Evolutionary conservation across 805 yeast genomes (phyloP).

Genomic region (Kuraishia hungarica): DNA sequence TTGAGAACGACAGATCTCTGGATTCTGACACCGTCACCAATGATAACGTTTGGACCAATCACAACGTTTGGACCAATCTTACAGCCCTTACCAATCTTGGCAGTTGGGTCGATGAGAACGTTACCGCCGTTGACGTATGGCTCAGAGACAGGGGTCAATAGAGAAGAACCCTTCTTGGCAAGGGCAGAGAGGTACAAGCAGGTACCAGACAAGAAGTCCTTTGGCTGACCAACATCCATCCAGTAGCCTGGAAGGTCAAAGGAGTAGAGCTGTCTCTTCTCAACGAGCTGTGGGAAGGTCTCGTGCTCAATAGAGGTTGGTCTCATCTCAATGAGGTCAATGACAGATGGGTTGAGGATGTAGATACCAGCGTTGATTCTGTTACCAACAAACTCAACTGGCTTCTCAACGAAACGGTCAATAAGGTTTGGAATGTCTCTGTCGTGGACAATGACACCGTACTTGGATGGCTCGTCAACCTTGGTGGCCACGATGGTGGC

Average conservation of each 20-base stretch:
- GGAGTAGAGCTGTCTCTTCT: conserved; percentile 80
- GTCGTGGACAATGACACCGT: conserved; percentile 99
- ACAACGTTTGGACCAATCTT: conserved; percentile 98
- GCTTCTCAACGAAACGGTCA: conserved; percentile 98
- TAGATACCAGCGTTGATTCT: conserved; percentile 99
- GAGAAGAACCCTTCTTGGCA: conserved; percentile 68
- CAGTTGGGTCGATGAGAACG: conserved; percentile 91
- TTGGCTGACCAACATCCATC: conserved; percentile 99
- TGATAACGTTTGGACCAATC: conserved; percentile 90
- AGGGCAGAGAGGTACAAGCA: conserved; percentile 83
- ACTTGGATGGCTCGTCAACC: conserved; percentile 98
- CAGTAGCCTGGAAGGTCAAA: conserved; percentile 98
- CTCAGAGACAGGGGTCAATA: conserved; percentile 52
- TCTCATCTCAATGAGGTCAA: conserved; percentile 92
- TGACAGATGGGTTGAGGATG: conserved; percentile 94
- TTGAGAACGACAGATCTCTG: conserved; percentile 89
- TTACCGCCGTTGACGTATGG: conserved; percentile 81
- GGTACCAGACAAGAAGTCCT: conserved; percentile 96
- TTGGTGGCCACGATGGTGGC: conserved; percentile 99
- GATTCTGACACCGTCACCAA: conserved; percentile 98
- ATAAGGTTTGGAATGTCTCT: conserved; percentile 90
- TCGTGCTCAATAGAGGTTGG: conserved; percentile 99
- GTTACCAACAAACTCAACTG: conserved; percentile 98
- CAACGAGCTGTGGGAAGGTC: conserved; percentile 95
- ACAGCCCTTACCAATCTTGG: conserved; percentile 85